Evolutionary conservation across 1,284 basidiomycete species (phyloP).

Genomic region (Moesziomyces parantarcticus): DNA sequence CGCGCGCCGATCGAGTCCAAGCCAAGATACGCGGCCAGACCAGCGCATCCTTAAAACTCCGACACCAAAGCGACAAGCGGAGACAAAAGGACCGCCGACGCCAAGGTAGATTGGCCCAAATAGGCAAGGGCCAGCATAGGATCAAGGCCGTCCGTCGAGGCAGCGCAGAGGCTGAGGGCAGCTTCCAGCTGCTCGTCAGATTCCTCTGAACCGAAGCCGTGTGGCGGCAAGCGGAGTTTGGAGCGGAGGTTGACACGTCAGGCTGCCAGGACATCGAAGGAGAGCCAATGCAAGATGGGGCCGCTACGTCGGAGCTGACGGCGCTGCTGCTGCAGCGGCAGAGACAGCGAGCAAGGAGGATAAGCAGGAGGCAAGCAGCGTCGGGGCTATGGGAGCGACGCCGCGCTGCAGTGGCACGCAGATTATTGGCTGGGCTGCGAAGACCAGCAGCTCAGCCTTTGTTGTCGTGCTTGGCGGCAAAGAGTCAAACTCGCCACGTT

Average conservation of each 20-base stretch:
- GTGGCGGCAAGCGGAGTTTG: constrained; percentile 28
- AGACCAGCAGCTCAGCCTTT: no score
- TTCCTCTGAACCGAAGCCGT: constrained; percentile 15
- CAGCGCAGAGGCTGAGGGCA: neutral
- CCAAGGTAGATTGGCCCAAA: no score
- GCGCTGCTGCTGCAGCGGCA: neutral
- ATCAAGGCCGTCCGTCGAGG: neutral
- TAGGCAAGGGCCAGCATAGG: neutral
- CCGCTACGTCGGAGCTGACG: neutral
- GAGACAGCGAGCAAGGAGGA: constrained; percentile 7
- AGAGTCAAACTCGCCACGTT: constrained; percentile 1
- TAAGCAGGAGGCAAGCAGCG: constrained; percentile 14
- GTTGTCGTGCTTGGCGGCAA: constrained; percentile 9
- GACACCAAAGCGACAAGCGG: constrained; percentile 1
- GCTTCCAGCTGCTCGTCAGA: constrained; percentile 12
- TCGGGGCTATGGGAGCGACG: constrained; percentile 19
- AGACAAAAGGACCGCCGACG: no score
- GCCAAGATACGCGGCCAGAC: neutral
- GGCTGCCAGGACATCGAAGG: no score
- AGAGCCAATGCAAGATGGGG: neutral
- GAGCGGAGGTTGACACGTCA: constrained; percentile 1
- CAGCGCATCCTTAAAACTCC: neutral
- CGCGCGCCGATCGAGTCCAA: constrained; percentile 6
- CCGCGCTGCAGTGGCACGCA: constrained; percentile 14
- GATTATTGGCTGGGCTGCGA: constrained; percentile 3